Conservation (phyloP, 2,329 filamentous ascomycete species). For the Trichoderma sp. region DNA sequence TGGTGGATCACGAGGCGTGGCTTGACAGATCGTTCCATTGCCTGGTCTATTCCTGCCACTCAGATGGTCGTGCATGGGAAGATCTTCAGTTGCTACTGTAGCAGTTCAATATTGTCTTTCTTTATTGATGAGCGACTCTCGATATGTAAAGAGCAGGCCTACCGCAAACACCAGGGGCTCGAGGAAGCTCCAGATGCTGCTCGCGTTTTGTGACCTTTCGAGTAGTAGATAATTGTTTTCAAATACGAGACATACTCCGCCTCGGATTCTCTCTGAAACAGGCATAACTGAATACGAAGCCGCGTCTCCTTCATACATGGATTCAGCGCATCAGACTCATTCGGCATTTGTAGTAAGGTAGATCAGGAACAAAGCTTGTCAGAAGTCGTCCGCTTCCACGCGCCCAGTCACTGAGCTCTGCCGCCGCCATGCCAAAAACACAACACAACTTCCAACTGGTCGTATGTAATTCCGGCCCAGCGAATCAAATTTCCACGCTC, state of each 20-base stretch:
- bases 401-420: not conserved
- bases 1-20: not conserved
- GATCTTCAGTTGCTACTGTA: not conserved
- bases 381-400: not conserved
- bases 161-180: too few species aligned
- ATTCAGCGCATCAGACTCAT: not conserved
- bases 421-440: too few species aligned
- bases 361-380: not conserved
- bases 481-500: not conserved
- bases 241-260: not conserved
- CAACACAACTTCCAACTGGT: not conserved
- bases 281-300: not conserved
- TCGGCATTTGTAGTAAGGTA: not conserved
- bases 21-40: not conserved
- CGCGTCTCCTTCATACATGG: not conserved
- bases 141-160: too few species aligned
- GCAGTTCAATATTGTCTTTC: not conserved
- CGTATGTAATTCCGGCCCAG: constrained; percentile 3
- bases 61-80: not conserved
- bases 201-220: too few species aligned
- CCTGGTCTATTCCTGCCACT: not conserved
- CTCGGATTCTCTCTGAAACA: not conserved
- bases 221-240: too few species aligned
- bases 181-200: too few species aligned
- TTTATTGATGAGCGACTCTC: too few species aligned